Evolutionary conservation across 306 rosid genomes (phyloP), one percentile per base, ranked within the genome.

Genomic region (Delonix regia): DNA sequence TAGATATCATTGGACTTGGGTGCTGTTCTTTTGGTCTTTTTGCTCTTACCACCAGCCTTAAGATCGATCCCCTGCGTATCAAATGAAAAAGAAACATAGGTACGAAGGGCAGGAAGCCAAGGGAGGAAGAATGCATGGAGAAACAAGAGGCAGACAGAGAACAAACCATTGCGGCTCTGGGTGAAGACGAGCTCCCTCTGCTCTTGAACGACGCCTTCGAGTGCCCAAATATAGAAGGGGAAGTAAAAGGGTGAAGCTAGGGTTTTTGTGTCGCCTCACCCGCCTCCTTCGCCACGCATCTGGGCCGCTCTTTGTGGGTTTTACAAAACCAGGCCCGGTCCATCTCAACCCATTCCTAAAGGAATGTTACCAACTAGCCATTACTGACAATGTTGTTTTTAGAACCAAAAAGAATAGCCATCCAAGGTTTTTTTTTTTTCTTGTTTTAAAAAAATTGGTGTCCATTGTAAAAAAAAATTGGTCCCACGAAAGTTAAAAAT

Each of bases 31-130:
- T 94, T 91, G 49, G 94, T 71, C 80, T 90, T 90, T 84, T 94
- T 94, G 91, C 87, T 85, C 93, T 93, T 93, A 82, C 98, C 98
- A 84, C 98, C 98, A 1, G 97, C 98, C 5, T 90, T 90, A 6
- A 94, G 88, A 79, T 84, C 85, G 74, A 84, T 82, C 14, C 88
- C 89, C 88, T 83, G 71, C 11, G 2, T 3, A 1, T 28, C 27
- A 14, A 56, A 70, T 56, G 27, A 56, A 79, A 63, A 67, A 22
- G 62, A 51, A 30, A 34, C 7, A 66, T 10, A 0, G 71, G 59
- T 0, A 48, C 44, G 18, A 71, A 44, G 16, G 7, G 41, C 0
- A 57, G 6, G 49, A 21, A 15, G 18, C 8, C 1, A 33, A 4
- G 15, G 16, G 28, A 11, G 0, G 44, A 70, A 30, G 55, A 25